Evolutionary conservation across 495 filamentous ascomycete species (phyloP).

Genomic region (Talaromyces ruber): DNA sequence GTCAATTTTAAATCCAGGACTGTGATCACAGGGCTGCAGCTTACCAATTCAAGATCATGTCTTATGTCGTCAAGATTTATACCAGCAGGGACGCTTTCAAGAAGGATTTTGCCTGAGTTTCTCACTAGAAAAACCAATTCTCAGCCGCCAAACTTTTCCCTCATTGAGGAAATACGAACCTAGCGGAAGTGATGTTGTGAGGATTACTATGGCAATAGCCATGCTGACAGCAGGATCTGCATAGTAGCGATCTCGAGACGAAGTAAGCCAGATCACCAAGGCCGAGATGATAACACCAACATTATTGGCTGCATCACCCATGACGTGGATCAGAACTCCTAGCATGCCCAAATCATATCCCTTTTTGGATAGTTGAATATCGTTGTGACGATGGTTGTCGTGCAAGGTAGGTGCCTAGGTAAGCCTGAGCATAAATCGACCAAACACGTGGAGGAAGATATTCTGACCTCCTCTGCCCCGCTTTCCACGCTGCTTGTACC

Average conservation of each 20-base stretch:
- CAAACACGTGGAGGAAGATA: neutral
- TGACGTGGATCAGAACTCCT: slow-evolving; percentile 40
- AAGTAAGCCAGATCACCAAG: slow-evolving; percentile 33
- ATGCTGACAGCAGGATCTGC: slow-evolving; percentile 40
- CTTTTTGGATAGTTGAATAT: slow-evolving; percentile 16
- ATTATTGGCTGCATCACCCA: slow-evolving; percentile 42
- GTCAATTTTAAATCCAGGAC: no score
- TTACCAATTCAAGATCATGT: slow-evolving; percentile 50
- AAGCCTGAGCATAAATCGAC: neutral
- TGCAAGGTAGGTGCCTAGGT: no score
- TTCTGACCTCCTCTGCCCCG: neutral
- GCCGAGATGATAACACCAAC: slow-evolving; percentile 39
- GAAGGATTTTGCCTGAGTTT: slow-evolving; percentile 48
- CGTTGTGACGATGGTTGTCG: slow-evolving; percentile 5
- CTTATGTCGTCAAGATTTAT: slow-evolving; percentile 70
- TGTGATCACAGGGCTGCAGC: neutral
- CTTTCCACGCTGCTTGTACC: no score
- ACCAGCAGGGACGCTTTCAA: slow-evolving; percentile 75
- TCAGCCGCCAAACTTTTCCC: neutral
- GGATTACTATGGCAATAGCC: slow-evolving; percentile 36
- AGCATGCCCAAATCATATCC: slow-evolving; percentile 46
- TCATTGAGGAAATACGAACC: slow-evolving; percentile 11
- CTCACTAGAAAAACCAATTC: slow-evolving; percentile 20
- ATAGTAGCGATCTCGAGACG: slow-evolving; percentile 27
- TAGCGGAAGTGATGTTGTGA: slow-evolving; percentile 30